Conservation (phyloP, 805 yeast species). For the Candida takata region DNA sequence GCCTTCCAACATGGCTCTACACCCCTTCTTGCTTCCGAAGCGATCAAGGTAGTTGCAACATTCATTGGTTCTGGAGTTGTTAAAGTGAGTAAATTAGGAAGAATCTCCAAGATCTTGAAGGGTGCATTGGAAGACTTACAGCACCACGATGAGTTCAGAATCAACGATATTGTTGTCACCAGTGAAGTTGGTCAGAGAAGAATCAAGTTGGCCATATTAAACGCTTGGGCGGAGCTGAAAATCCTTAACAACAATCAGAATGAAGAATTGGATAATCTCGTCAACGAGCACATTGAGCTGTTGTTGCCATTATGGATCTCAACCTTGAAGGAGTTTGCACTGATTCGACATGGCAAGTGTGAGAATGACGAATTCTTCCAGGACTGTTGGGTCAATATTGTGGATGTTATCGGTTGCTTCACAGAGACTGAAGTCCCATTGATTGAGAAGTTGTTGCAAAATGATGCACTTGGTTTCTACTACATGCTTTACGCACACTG, state of each 20-base stretch:
- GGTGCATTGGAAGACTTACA: slow-evolving; percentile 54
- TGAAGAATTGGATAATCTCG: slow-evolving; percentile 40
- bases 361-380: slow-evolving; percentile 40
- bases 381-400: slow-evolving; percentile 67
- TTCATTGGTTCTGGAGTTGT: slow-evolving; percentile 60
- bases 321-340: slow-evolving; percentile 66
- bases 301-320: slow-evolving; percentile 77
- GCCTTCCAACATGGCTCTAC: slow-evolving; percentile 72
- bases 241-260: slow-evolving; percentile 21
- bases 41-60: slow-evolving; percentile 71
- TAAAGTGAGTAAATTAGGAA: slow-evolving; percentile 38
- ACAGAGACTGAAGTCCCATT: slow-evolving; percentile 42
- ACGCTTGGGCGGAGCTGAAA: slow-evolving; percentile 67
- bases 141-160: slow-evolving; percentile 30
- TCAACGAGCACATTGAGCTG: slow-evolving; percentile 48
- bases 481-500: slow-evolving; percentile 81
- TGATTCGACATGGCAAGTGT: slow-evolving; percentile 36
- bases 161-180: slow-evolving; percentile 48
- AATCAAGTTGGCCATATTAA: slow-evolving; percentile 52
- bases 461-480: slow-evolving; percentile 58
- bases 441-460: slow-evolving; percentile 42
- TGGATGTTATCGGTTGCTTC: slow-evolving; percentile 65
- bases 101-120: slow-evolving; percentile 60
- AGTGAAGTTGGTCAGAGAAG: slow-evolving; percentile 37
- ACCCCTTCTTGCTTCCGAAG: slow-evolving; percentile 66